Evolutionary conservation across 352 stramenopile species (phyloP).

Genomic region (Pythium diclinum): DNA sequence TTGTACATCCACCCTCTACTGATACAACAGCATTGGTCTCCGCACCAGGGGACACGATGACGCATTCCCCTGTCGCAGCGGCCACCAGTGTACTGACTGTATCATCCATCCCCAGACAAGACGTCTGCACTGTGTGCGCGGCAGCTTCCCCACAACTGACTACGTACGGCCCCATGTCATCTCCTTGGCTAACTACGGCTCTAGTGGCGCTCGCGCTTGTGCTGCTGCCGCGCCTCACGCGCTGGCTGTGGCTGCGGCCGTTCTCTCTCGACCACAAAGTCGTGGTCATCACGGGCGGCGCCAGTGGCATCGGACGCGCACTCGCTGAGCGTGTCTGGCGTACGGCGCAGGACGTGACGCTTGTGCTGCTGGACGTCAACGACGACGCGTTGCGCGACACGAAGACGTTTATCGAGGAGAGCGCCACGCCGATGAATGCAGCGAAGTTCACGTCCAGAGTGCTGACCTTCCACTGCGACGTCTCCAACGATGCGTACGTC

Average conservation of each 20-base stretch:
- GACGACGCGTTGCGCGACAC: conserved; percentile 29
- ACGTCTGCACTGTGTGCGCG: too few species aligned
- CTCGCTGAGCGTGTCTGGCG: conserved; percentile 38
- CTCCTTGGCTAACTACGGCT: neutral
- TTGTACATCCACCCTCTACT: neutral
- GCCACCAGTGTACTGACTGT: too few species aligned
- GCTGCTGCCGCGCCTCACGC: conserved; percentile 40
- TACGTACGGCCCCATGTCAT: neutral
- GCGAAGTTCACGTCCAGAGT: neutral
- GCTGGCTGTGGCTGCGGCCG: conserved; percentile 32
- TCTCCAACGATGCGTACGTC: conserved; percentile 24
- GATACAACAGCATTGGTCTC: neutral
- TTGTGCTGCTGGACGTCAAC: conserved; percentile 66
- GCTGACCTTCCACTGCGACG: conserved; percentile 27
- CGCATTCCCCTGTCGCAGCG: too few species aligned
- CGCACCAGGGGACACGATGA: neutral
- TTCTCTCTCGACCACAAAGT: conserved; percentile 55
- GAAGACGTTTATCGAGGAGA: conserved; percentile 19
- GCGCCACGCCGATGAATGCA: too few species aligned
- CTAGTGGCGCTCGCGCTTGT: neutral
- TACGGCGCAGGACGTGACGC: conserved; percentile 31
- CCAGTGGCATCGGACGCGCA: conserved; percentile 43
- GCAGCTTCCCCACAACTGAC: neutral
- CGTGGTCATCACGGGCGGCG: conserved; percentile 65
- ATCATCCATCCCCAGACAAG: too few species aligned